Conservation (phyloP, 495 filamentous ascomycete genomes). For the Venustampulla echinocandica region DNA sequence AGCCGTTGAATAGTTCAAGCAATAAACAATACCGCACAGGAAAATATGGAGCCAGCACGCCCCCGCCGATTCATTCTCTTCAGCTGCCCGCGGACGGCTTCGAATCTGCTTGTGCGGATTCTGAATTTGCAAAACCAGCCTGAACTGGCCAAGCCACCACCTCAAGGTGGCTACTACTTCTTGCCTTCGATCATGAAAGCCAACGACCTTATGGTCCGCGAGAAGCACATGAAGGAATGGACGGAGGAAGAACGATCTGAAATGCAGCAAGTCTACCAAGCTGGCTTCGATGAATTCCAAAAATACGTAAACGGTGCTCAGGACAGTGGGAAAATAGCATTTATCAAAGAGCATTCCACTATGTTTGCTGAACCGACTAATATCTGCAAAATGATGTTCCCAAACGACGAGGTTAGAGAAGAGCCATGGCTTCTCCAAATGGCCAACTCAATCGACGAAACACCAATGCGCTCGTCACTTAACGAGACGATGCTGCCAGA, state of each 20-base stretch:
- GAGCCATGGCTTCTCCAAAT: background rate
- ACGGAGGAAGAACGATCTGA: background rate
- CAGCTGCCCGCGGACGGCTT: background rate
- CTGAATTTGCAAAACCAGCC: background rate
- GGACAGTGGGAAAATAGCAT: background rate
- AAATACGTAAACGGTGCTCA: background rate
- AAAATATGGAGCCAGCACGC: background rate
- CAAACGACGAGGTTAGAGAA: background rate
- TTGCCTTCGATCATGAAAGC: background rate
- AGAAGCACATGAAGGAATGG: background rate
- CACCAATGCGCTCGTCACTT: background rate
- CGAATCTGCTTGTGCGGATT: background rate
- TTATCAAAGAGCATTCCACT: background rate
- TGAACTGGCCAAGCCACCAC: background rate
- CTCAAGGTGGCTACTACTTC: background rate
- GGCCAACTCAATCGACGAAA: no score
- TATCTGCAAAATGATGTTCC: background rate
- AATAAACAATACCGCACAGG: no score
- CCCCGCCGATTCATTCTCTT: background rate
- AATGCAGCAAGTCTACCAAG: background rate
- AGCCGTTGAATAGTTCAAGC: no score
- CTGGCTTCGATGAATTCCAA: background rate
- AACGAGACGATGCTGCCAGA: constrained; percentile 35
- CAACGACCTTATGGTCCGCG: background rate
- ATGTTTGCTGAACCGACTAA: background rate